Evolutionary conservation across 352 stramenopile species (phyloP), one percentile per base, ranked within the genome.

Genomic region (Globisporangium cylindrosporum): DNA sequence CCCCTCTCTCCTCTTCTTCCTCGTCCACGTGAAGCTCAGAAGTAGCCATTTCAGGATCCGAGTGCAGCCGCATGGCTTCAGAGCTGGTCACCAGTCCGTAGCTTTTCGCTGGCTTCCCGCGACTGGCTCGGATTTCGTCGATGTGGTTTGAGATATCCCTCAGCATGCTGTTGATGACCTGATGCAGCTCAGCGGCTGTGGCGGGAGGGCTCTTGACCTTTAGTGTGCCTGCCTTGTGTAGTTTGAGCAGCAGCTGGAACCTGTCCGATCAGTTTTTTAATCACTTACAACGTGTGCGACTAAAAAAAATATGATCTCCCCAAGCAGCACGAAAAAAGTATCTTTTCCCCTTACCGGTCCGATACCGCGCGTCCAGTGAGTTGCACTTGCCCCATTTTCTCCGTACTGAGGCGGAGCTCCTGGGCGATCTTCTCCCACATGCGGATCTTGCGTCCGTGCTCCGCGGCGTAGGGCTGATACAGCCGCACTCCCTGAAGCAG

Each of bases 351-450:
- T 59, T 53, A 84, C 76, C 76, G 41, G 57, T 84, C 76, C 5
- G 74, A 78, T 20, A 81, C 76, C 12, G 76, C 74, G 62, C 76
- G 76, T 27, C 76, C 69, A 55, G 69, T 78, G 36, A 78, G 73
- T 55, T 67, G 76, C 48, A 73, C 59, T 24, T 73, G 67, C 12
- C 64, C 69, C 18, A 78, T 61, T 58, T 76, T 75, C 38, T 72
- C 68, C 10, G 72, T 68, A 5, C 68, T 79, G 34, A 71, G 41
- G 41, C 75, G 78, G 22, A 80, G 71, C 57, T 81, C 74, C 24
- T 73, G 62, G n/a, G 80, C 80, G 6, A 88, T 67, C 18, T 75
- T 63, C 59, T 88, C 76, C 80, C 80, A 88, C 29, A 77, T 73
- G 22, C 77, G 77, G 61, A 88, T 73, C 68, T 82, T 81, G 43